phyloP scores from a whole-genome alignment of 352 stramenopile genomes.

The Blastocystis sp. region DNA sequence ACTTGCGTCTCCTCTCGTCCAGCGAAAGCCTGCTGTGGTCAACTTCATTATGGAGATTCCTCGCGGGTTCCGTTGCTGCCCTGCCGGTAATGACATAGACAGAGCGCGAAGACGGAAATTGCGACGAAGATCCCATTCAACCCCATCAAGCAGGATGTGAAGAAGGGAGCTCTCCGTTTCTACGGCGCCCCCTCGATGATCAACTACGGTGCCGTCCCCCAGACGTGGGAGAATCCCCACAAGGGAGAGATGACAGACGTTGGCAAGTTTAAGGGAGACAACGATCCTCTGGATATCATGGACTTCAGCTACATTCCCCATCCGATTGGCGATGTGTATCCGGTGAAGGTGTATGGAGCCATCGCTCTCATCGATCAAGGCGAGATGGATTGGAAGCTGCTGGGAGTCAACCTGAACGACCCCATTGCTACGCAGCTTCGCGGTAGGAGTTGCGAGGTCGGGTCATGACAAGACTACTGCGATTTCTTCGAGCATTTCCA shows the following conservation, averaged over 20 bases:
- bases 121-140: conserved; percentile 84
- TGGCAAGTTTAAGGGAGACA: conserved; percentile 75
- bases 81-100: background rate
- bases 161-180: conserved; percentile 78
- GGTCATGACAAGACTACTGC: conserved; percentile 33
- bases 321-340: conserved; percentile 82
- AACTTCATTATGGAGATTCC: conserved; percentile 56
- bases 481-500: conserved; percentile 54
- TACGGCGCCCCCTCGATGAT: conserved; percentile 78
- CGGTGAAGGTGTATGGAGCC: conserved; percentile 89
- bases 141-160: conserved; percentile 94
- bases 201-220: conserved; percentile 93
- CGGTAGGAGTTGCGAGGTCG: background rate
- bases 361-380: conserved; percentile 92
- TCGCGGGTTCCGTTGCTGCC: background rate
- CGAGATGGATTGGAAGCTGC: conserved; percentile 96
- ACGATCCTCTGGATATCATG: conserved; percentile 96
- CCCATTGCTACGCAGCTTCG: conserved; percentile 64
- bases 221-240: conserved; percentile 95
- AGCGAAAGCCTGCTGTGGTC: background rate
- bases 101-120: conserved; percentile 88
- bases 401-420: conserved; percentile 80
- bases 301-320: conserved; percentile 81
- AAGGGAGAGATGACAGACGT: conserved; percentile 67
- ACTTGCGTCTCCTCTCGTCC: background rate